Conservation (phyloP, 2,329 filamentous ascomycete genomes). For the Aspergillus hiratsukae region DNA sequence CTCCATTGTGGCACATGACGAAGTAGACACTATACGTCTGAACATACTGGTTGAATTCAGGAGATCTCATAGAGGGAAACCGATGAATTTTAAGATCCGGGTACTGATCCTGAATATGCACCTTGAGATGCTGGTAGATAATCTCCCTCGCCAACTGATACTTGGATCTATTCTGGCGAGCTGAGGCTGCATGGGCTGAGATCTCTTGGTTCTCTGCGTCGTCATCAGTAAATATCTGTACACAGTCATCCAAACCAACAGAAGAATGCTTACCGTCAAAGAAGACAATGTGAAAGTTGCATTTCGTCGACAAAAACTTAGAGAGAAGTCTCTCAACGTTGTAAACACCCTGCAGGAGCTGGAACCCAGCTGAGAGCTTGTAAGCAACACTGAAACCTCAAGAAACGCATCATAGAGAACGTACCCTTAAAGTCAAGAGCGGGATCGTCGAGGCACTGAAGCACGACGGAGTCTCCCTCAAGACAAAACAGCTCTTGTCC, state of each 20-base stretch:
- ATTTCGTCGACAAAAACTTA: conserved; percentile 6
- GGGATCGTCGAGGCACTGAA: conserved; percentile 8
- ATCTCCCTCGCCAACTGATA: conserved; percentile 59
- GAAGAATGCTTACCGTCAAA: conserved; percentile 3
- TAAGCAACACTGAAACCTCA: not conserved
- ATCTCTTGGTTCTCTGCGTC: conserved; percentile 1
- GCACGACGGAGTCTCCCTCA: conserved; percentile 11
- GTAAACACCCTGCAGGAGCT: conserved; percentile 7
- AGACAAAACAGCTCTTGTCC: conserved; percentile 11
- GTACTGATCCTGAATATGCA: conserved; percentile 35
- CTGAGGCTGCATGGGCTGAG: conserved; percentile 20
- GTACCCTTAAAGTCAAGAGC: conserved; percentile 6
- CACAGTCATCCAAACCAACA: not conserved
- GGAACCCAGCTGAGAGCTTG: conserved; percentile 1
- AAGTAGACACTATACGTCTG: conserved; percentile 55
- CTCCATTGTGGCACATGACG: conserved; percentile 62
- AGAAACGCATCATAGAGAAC: not conserved
- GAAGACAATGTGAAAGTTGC: conserved; percentile 9
- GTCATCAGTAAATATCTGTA: not conserved
- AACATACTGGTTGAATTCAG: conserved; percentile 54
- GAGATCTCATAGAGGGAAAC: conserved; percentile 21
- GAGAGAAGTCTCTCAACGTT: conserved; percentile 8
- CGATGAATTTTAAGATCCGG: conserved; percentile 28
- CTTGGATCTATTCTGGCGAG: conserved; percentile 38
- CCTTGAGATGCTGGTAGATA: conserved; percentile 58